These are phyloP conservation scores for Chlorophyllum brunneum DNA, from an alignment of 768 basidiomycete genomes.

Conservation along the genomic window DNA sequence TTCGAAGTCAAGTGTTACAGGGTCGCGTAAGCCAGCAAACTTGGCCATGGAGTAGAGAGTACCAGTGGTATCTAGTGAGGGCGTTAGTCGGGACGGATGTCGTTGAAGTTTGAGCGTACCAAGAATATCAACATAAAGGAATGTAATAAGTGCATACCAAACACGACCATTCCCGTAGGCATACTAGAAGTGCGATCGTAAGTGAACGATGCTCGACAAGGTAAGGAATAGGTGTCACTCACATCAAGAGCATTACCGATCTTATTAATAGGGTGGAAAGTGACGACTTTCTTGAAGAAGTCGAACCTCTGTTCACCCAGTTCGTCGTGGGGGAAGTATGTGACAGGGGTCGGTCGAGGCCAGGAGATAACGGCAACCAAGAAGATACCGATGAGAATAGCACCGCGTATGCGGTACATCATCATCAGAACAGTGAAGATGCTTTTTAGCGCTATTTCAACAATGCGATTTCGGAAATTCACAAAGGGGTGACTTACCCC, in stretches of 20 bases:
- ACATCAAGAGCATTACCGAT: constrained; percentile 71
- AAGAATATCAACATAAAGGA: constrained; percentile 87
- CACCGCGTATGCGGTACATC: constrained; percentile 82
- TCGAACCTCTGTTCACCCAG: constrained; percentile 71
- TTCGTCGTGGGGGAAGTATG: constrained; percentile 72
- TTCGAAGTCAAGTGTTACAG: constrained; percentile 84
- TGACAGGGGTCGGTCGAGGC: constrained; percentile 80
- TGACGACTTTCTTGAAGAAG: constrained; percentile 82
- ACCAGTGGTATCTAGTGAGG: constrained; percentile 39
- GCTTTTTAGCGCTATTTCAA: constrained; percentile 27
- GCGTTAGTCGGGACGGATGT: constrained; percentile 19
- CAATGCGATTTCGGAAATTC: neutral
- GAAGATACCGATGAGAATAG: constrained; percentile 80
- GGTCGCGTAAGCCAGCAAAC: constrained; percentile 84
- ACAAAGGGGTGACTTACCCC: constrained; percentile 44
- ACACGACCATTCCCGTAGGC: constrained; percentile 58
- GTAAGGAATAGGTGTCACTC: constrained; percentile 23
- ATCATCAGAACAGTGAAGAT: constrained; percentile 76
- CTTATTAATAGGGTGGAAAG: constrained; percentile 60
- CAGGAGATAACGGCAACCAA: constrained; percentile 83
- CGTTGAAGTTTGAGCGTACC: constrained; percentile 37
- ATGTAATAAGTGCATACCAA: constrained; percentile 86
- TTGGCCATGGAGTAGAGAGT: constrained; percentile 90
- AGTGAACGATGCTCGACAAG: neutral
- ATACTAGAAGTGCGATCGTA: constrained; percentile 15